Percentiles rank a stretch among this genome's conserved stretches.
Conservation (phyloP, 768 basidiomycete species). For the Serpula lacrymans region DNA sequence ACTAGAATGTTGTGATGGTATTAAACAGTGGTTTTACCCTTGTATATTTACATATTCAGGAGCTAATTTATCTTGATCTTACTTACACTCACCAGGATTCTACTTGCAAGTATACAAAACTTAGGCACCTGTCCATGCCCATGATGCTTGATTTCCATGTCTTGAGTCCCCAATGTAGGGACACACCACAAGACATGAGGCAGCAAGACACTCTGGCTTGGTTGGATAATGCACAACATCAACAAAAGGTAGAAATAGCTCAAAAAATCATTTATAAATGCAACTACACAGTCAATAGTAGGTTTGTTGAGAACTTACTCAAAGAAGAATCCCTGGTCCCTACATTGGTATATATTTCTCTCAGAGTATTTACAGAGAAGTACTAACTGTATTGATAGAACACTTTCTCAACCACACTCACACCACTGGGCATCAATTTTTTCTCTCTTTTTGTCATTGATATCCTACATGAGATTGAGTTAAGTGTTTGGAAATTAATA, state of each 20-base stretch:
- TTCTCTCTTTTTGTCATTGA: slow-evolving; percentile 28
- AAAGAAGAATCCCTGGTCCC: slow-evolving; percentile 29
- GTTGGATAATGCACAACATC: slow-evolving; percentile 8
- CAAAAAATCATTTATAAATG: slow-evolving; percentile 25
- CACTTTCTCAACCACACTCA: slow-evolving; percentile 28
- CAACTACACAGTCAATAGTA: slow-evolving; percentile 20
- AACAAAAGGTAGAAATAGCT: slow-evolving; percentile 10
- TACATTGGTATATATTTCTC: slow-evolving; percentile 15
- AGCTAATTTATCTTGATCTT: slow-evolving; percentile 7
- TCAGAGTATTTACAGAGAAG: background rate
- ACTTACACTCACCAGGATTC: slow-evolving; percentile 16
- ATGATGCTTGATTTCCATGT: slow-evolving; percentile 20
- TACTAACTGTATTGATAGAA: slow-evolving; percentile 21
- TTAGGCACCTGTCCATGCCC: too few relatives aligned
- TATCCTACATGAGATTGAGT: slow-evolving; percentile 36
- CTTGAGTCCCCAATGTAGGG: slow-evolving; percentile 18
- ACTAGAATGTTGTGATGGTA: slow-evolving; percentile 15
- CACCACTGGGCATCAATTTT: slow-evolving; percentile 16
- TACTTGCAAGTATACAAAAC: slow-evolving; percentile 17
- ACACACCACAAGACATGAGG: slow-evolving; percentile 9
- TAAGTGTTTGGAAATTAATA: slow-evolving; percentile 35
- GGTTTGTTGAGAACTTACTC: slow-evolving; percentile 22
- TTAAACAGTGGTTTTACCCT: slow-evolving; percentile 10
- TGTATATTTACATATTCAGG: slow-evolving; percentile 28
- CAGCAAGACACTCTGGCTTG: slow-evolving; percentile 5